phyloP scores from a whole-genome alignment of 768 basidiomycete species.

The Tephrocybe sp. region DNA sequence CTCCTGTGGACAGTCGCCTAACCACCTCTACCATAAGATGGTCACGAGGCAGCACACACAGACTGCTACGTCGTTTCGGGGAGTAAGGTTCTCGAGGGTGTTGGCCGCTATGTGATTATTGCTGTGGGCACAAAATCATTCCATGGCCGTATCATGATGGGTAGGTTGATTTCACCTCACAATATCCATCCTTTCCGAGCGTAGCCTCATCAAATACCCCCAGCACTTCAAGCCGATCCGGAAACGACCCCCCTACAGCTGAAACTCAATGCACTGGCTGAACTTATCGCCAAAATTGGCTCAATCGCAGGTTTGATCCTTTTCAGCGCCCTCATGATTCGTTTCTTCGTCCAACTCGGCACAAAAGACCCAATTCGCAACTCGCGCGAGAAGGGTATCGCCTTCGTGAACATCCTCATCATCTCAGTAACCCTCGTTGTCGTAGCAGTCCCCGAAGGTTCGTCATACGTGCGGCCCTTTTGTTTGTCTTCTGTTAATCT shows the following conservation, averaged over 20 bases:
- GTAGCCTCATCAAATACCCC: constrained; percentile 1
- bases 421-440: constrained; percentile 84
- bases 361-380: constrained; percentile 57
- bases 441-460: constrained; percentile 50
- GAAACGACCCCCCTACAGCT: constrained; percentile 92
- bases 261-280: constrained; percentile 93
- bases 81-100: constrained; percentile 91
- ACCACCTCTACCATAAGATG: constrained; percentile 5
- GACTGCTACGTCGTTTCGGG: constrained; percentile 95
- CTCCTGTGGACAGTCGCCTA: not conserved
- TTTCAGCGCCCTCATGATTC: constrained; percentile 85
- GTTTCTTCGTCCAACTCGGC: constrained; percentile 90
- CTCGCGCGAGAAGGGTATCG: constrained; percentile 80
- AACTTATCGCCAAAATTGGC: constrained; percentile 92
- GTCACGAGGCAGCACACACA: constrained; percentile 50
- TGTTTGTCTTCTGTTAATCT: not conserved
- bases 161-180: constrained; percentile 42
- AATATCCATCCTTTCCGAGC: no score
- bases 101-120: constrained; percentile 90
- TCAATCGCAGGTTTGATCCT: constrained; percentile 78
- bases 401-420: constrained; percentile 91
- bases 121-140: constrained; percentile 92
- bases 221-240: constrained; percentile 82
- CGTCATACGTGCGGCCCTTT: constrained; percentile 3
- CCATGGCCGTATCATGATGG: constrained; percentile 98